A percentile compares a stretch with the other conserved stretches of the same genome.
Evolutionary conservation across 2,329 filamentous ascomycete genomes (phyloP).

Genomic region (Coleophoma crateriformis): DNA sequence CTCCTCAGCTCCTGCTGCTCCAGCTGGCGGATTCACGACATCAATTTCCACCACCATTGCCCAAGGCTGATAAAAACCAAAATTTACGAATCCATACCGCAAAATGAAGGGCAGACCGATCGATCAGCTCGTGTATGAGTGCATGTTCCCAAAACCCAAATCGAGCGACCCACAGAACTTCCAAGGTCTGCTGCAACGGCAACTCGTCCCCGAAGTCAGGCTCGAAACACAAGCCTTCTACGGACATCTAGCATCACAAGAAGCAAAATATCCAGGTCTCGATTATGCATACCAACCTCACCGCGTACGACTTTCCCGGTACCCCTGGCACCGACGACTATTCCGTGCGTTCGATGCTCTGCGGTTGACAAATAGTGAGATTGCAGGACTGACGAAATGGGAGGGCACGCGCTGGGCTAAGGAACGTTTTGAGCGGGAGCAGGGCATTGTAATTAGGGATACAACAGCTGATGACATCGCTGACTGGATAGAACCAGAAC

Average conservation of each 20-base stretch:
- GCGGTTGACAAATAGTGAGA: conserved; percentile 63
- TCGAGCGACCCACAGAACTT: conserved; percentile 67
- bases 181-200: conserved; percentile 61
- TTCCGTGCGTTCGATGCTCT: conserved; percentile 72
- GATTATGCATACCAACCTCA: conserved; percentile 72
- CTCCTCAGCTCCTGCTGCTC: no score
- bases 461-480: conserved; percentile 65
- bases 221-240: conserved; percentile 71
- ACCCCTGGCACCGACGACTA: conserved; percentile 69
- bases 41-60: no score
- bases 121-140: conserved; percentile 68
- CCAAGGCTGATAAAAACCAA: no score
- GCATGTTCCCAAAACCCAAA: conserved; percentile 65
- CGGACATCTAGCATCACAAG: conserved; percentile 71
- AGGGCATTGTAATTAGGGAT: conserved; percentile 63
- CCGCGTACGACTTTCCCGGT: conserved; percentile 71
- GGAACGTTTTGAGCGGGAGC: conserved; percentile 72
- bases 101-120: conserved; percentile 67
- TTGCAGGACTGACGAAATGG: conserved; percentile 70
- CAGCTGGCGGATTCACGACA: no score
- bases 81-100: background rate
- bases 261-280: conserved; percentile 76
- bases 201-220: conserved; percentile 68
- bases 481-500: conserved; percentile 50
- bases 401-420: conserved; percentile 81